Evolutionary conservation across 202 grass and related monocot genomes (phyloP).

Genomic region (Schoenoplectus triqueter): DNA sequence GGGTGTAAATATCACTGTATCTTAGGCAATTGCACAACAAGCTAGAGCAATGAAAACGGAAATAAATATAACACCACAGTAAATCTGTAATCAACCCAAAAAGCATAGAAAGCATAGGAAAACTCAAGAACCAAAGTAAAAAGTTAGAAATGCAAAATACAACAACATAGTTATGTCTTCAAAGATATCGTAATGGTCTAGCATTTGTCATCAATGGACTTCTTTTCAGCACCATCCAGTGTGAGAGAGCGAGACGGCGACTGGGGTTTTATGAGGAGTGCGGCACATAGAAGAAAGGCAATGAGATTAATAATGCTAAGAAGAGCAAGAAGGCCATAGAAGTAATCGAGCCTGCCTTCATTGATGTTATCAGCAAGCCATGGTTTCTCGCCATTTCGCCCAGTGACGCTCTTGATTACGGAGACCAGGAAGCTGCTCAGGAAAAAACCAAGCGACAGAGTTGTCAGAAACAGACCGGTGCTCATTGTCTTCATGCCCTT

Average conservation of each 20-base stretch:
- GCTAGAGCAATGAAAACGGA: constrained; percentile 12
- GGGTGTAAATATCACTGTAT: too few species aligned
- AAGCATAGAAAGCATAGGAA: constrained; percentile 1
- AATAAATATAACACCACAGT: neutral
- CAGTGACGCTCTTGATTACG: constrained; percentile 54
- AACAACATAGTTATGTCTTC: neutral
- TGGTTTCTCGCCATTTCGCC: constrained; percentile 13
- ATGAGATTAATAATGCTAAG: constrained; percentile 66
- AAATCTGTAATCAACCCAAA: constrained; percentile 6
- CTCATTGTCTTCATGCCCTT: constrained; percentile 98
- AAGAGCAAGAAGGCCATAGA: constrained; percentile 73
- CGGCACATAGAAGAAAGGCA: constrained; percentile 60
- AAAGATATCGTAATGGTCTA: neutral
- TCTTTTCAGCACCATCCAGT: constrained; percentile 36
- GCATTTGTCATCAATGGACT: constrained; percentile 34
- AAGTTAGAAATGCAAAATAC: constrained; percentile 26
- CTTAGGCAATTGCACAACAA: neutral
- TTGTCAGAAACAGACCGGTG: constrained; percentile 85
- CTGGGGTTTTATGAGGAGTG: constrained; percentile 47
- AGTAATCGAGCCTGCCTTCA: constrained; percentile 72
- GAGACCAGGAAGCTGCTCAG: constrained; percentile 83
- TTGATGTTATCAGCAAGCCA: constrained; percentile 88
- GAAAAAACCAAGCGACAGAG: constrained; percentile 88
- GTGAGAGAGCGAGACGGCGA: neutral
- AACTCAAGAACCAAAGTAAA: neutral